These are phyloP conservation scores for Erysimum cheiranthoides DNA, from an alignment of 345 rosid genomes.

Conservation along the genomic window DNA sequence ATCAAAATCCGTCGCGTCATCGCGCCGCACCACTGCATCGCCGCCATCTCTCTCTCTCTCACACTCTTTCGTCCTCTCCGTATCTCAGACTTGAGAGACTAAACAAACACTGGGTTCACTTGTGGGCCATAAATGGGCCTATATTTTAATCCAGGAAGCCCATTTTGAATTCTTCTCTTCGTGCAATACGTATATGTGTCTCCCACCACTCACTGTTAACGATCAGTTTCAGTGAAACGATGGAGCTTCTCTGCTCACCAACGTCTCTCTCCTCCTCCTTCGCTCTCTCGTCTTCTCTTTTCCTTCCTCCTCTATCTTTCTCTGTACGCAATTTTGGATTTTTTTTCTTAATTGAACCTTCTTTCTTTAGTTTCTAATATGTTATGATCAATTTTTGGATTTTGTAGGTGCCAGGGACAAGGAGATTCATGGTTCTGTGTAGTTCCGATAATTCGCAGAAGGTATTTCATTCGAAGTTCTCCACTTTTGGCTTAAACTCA, in stretches of 20 bases:
- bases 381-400: neutral
- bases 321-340: constrained; percentile 36
- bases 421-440: constrained; percentile 54
- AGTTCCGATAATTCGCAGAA: constrained; percentile 55
- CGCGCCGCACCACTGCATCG: constrained; percentile 70
- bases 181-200: neutral
- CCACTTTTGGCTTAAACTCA: neutral
- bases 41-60: constrained; percentile 49
- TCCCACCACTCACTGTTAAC: constrained; percentile 38
- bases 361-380: neutral
- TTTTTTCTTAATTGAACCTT: neutral
- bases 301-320: constrained; percentile 46
- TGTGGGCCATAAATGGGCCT: constrained; percentile 23
- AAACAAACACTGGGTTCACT: neutral
- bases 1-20: constrained; percentile 60
- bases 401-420: constrained; percentile 48
- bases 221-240: constrained; percentile 32
- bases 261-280: constrained; percentile 64
- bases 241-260: constrained; percentile 55
- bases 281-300: constrained; percentile 51
- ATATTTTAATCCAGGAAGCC: neutral
- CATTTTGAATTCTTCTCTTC: constrained; percentile 14
- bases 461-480: constrained; percentile 47
- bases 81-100: neutral
- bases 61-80: neutral